phyloP scores from a whole-genome alignment of 495 filamentous ascomycete genomes.

The Xylaria castorea region DNA sequence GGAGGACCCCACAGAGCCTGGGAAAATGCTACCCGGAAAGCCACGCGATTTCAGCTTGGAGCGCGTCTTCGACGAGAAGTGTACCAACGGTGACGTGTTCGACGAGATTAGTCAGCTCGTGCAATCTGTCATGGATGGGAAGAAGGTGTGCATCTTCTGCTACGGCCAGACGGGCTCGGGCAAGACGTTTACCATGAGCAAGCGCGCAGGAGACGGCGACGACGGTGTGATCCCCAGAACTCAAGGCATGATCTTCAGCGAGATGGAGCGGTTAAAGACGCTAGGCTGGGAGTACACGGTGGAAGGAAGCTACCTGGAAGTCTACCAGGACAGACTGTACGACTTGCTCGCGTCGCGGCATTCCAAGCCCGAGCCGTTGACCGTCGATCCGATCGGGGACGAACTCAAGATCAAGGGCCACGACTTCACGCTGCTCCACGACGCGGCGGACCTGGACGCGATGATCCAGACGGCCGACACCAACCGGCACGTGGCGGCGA shows the following conservation, averaged over 20 bases:
- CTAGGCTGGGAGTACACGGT: conserved; percentile 96
- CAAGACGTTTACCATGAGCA: conserved; percentile 95
- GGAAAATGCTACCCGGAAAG: conserved; percentile 84
- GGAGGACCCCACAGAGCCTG: conserved; percentile 81
- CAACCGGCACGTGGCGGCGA: conserved; percentile 92
- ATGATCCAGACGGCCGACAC: conserved; percentile 79
- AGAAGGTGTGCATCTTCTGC: conserved; percentile 99
- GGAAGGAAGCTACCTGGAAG: conserved; percentile 96
- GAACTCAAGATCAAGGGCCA: conserved; percentile 70
- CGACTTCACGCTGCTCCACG: conserved; percentile 68
- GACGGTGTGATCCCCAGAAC: conserved; percentile 97
- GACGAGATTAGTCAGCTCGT: conserved; percentile 97
- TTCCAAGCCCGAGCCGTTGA: conserved; percentile 91
- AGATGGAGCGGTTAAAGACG: conserved; percentile 77
- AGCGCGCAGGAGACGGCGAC: conserved; percentile 50
- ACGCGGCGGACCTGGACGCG: conserved; percentile 79
- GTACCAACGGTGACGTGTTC: conserved; percentile 86
- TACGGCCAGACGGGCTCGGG: conserved; percentile 98
- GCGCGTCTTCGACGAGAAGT: conserved; percentile 81
- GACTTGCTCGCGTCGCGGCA: conserved; percentile 86
- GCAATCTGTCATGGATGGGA: conserved; percentile 94
- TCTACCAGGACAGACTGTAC: conserved; percentile 97
- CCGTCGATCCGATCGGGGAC: conserved; percentile 55
- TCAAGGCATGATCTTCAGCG: conserved; percentile 90
- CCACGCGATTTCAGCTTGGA: conserved; percentile 91